Evolutionary conservation across 495 filamentous ascomycete species (phyloP), one percentile per base, ranked within the genome.

Genomic region (Viridothelium virens): DNA sequence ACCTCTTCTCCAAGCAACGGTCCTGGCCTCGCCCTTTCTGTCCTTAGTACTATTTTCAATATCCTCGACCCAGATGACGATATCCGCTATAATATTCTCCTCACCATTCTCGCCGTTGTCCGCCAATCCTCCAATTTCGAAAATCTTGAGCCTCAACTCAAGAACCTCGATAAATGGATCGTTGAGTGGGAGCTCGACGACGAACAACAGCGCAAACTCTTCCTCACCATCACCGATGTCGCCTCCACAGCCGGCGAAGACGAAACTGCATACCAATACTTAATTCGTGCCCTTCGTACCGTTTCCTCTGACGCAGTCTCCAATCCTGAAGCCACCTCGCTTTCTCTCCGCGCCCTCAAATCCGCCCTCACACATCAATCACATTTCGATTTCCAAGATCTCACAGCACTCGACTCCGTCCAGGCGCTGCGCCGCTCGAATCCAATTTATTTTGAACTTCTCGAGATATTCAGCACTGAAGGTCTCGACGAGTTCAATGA

Each of bases 11-110:
- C 91, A 41, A 78, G 84, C 71, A 91, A 96, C 75, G 92, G 93
- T 66, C 82, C 89, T 65, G 87, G 89, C 48, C 83, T 99, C 65
- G 87, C 91, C 63, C 87, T 96, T 70, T 89, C 87, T 67, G 88
- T 91, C 65, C 86, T 99, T 68, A 91, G 90, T 73, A 96, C 92
- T 66, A 84, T 99, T 77, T 99, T 97, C 89, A 99, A 99, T 81
- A 90, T 95, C 63, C 86, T 97, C 64, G 81, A 72, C 56, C 74
- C 84, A 53, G 79, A 83, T 67, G 89, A 91, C 74, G 87, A 89
- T 10, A 83, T 88, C 71, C 88, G 93, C 38, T 97, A 89, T 82
- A 87, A 96, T 71, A 90, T 97, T 68, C 87, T 97, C 72, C 80
- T 91, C 77, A 85, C 90, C 70, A 89, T 96, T 69, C 74, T 96